Evolutionary conservation across 1,139 yeast species (phyloP), one percentile per base, ranked within the genome.

Genomic region (Diutina ranongensis): DNA sequence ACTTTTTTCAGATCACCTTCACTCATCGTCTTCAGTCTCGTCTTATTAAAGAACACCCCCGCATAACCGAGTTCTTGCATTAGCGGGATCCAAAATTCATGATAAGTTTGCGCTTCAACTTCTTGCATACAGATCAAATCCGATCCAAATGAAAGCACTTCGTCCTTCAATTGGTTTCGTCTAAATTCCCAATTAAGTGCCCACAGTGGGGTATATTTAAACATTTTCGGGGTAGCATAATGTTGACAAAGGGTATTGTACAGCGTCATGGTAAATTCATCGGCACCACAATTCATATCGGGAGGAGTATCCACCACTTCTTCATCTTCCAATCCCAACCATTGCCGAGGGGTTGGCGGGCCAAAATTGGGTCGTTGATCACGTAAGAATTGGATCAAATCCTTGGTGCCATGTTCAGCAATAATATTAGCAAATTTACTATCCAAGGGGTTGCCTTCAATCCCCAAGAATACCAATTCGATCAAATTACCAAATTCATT

Each of bases 161-260:
- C 95, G 53, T 82, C 79, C 50, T 80, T 76, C 52, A 92, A 72
- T 45, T 76, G 69, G 49, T 82, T 80, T 58, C 83, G 78, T 64
- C 99, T 81, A 63, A 83, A 88, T n/a, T 83, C 84, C 97, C 97
- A 89, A 46, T 80, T 78, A 51, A 92, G 73, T 5, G 97, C 98
- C 98, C 98, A 92, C 1, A 95, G 80, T 28, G 97, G 97, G 2
- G 97, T 88, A 60, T 86, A 92, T 56, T 85, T 89, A 61, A 86
- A 94, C 83, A 89, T 74, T 61, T 80, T 84, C 19, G 94, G 76
- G 9, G 97, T 88, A 3, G 97, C 97, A 67, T 89, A 89, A 61
- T 84, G 94, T 60, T 92, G 97, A 63, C 98, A 92, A 58, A 92
- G 71, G 2, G 95, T 86, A 62, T 92, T 92, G 68, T 88, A 92